Evolutionary conservation across 1,284 basidiomycete genomes (phyloP).

Genomic region (Tilletia horrida): DNA sequence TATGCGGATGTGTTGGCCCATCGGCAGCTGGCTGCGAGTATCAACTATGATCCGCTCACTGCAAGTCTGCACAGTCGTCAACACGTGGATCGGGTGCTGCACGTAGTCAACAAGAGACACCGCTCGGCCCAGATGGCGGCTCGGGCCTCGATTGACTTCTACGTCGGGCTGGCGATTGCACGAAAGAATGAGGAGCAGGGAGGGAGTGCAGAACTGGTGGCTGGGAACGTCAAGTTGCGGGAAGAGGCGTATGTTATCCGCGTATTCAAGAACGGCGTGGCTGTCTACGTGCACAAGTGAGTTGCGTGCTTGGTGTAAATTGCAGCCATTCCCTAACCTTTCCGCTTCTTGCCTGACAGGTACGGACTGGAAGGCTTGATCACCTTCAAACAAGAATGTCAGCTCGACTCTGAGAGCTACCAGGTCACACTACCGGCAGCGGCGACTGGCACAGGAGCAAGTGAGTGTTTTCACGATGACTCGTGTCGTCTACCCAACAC

Average conservation of each 20-base stretch:
- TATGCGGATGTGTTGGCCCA: slow-evolving; percentile 82
- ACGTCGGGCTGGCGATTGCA: slow-evolving; percentile 80
- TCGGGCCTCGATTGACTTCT: slow-evolving; percentile 92
- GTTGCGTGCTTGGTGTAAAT: too few species aligned
- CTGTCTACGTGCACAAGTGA: slow-evolving; percentile 90
- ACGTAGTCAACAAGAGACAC: slow-evolving; percentile 86
- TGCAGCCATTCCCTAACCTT: not conserved
- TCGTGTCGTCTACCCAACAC: not conserved
- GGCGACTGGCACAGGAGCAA: slow-evolving; percentile 57
- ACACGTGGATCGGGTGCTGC: slow-evolving; percentile 81
- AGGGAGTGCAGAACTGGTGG: slow-evolving; percentile 56
- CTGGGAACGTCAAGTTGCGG: slow-evolving; percentile 30
- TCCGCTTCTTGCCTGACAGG: slow-evolving; percentile 57
- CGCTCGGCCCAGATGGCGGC: slow-evolving; percentile 96
- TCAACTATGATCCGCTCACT: slow-evolving; percentile 78
- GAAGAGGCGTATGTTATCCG: slow-evolving; percentile 80
- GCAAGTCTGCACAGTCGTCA: slow-evolving; percentile 80
- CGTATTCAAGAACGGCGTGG: slow-evolving; percentile 88
- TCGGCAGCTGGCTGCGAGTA: slow-evolving; percentile 86
- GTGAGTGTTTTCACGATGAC: slow-evolving; percentile 32
- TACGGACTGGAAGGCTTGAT: slow-evolving; percentile 90
- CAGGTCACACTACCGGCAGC: slow-evolving; percentile 68
- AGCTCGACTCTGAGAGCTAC: slow-evolving; percentile 89
- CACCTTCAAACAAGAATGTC: slow-evolving; percentile 81
- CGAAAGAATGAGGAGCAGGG: slow-evolving; percentile 61